Percentiles rank a stretch among this genome's conserved stretches.
Evolutionary conservation across 371 early-diverging fungal genomes (phyloP).

Genomic region (Mortierella sp.): DNA sequence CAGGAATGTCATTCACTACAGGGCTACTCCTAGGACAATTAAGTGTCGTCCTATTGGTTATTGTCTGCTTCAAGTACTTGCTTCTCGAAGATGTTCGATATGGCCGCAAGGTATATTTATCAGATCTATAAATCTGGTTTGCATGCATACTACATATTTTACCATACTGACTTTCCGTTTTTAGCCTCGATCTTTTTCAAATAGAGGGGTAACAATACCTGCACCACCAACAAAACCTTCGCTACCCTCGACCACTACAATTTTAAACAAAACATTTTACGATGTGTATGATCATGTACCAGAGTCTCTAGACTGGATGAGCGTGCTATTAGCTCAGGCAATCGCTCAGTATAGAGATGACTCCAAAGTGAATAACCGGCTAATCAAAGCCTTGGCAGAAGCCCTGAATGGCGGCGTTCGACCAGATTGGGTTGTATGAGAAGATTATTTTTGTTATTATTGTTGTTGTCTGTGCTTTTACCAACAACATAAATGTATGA

Average conservation of each 20-base stretch:
- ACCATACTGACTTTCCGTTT: neutral
- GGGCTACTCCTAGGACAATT: conserved; percentile 75
- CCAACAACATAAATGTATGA: neutral
- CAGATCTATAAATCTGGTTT: neutral
- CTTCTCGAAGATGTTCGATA: conserved; percentile 75
- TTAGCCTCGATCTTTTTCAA: conserved; percentile 50
- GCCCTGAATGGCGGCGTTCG: conserved; percentile 83
- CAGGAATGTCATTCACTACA: conserved; percentile 64
- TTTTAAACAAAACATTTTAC: conserved; percentile 74
- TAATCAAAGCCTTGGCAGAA: conserved; percentile 81
- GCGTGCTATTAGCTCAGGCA: conserved; percentile 89
- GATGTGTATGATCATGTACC: conserved; percentile 72
- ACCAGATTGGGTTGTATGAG: conserved; percentile 82
- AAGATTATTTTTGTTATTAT: no score
- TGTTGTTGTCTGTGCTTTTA: no score
- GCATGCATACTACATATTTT: neutral
- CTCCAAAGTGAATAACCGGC: conserved; percentile 77
- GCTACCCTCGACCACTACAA: conserved; percentile 53
- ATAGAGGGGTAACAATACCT: conserved; percentile 47
- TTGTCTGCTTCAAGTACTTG: conserved; percentile 69
- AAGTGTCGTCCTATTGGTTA: conserved; percentile 66
- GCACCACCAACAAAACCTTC: conserved; percentile 49
- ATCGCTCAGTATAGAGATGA: conserved; percentile 88
- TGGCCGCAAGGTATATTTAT: conserved; percentile 40
- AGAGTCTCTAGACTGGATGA: conserved; percentile 94